phyloP scores from a whole-genome alignment of 768 basidiomycete species.

The Candolleomyces aberdarensis region DNA sequence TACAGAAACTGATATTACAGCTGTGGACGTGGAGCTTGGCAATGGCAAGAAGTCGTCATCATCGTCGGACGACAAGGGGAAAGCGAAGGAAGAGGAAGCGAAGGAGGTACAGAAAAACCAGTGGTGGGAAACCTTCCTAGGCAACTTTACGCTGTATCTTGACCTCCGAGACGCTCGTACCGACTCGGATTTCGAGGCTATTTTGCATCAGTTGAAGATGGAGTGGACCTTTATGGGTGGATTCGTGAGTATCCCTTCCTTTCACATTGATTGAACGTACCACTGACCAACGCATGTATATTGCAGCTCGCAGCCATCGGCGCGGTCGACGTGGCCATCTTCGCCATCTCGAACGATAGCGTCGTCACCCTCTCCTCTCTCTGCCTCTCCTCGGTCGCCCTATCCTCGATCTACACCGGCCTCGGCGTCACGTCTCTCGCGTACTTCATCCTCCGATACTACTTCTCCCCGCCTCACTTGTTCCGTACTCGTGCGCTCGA shows the following conservation, averaged over 20 bases:
- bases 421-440: conserved; percentile 61
- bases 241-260: conserved; percentile 36
- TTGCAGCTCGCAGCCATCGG: conserved; percentile 56
- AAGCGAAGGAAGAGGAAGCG: conserved; percentile 11
- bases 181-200: conserved; percentile 49
- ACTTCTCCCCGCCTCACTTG: conserved; percentile 18
- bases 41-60: neutral
- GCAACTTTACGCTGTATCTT: conserved; percentile 53
- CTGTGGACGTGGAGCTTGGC: neutral
- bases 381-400: conserved; percentile 50
- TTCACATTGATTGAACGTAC: neutral
- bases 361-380: conserved; percentile 47
- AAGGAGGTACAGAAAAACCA: neutral
- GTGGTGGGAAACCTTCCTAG: conserved; percentile 36
- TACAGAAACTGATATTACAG: neutral
- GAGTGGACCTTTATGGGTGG: conserved; percentile 72
- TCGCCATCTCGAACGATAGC: conserved; percentile 54
- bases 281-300: neutral
- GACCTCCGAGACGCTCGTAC: conserved; percentile 46
- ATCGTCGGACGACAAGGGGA: neutral
- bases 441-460: conserved; percentile 67
- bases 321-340: conserved; percentile 57
- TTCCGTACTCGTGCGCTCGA: conserved; percentile 48
- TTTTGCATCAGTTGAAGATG: conserved; percentile 44
- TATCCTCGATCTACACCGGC: conserved; percentile 58